phyloP scores from a whole-genome alignment of 805 yeast genomes.

The Nakazawaea wyomingensis region DNA sequence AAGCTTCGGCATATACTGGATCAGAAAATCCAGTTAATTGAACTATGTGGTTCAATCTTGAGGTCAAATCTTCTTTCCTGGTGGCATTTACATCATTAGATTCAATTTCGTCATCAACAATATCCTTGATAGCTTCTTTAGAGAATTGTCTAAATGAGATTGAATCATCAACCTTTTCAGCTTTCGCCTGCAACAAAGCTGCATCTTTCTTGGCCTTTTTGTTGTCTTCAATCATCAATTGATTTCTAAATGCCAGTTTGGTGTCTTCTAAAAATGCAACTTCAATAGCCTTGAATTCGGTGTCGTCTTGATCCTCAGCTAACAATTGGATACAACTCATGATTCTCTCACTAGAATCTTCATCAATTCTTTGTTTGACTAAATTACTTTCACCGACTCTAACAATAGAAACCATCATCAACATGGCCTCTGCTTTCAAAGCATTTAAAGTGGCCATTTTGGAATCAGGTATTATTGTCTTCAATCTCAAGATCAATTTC shows the following conservation, averaged over 20 bases:
- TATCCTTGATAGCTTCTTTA: slow-evolving; percentile 38
- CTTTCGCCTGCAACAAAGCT: slow-evolving; percentile 52
- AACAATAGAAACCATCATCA: slow-evolving; percentile 85
- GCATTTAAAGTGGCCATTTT: slow-evolving; percentile 61
- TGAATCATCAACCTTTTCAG: slow-evolving; percentile 75
- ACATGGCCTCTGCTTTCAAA: slow-evolving; percentile 88
- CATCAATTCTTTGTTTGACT: slow-evolving; percentile 78
- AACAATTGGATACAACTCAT: slow-evolving; percentile 80
- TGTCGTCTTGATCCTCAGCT: slow-evolving; percentile 54
- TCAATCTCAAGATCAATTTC: slow-evolving; percentile 76
- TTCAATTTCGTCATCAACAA: slow-evolving; percentile 50
- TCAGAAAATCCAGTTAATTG: slow-evolving; percentile 98
- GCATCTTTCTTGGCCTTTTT: slow-evolving; percentile 54
- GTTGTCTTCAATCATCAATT: slow-evolving; percentile 55
- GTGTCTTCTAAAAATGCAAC: slow-evolving; percentile 83
- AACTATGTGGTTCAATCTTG: slow-evolving; percentile 81
- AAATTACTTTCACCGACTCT: slow-evolving; percentile 76
- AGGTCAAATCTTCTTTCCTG: slow-evolving; percentile 56
- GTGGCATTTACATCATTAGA: slow-evolving; percentile 42
- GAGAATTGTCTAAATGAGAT: slow-evolving; percentile 76
- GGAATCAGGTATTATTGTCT: slow-evolving; percentile 44
- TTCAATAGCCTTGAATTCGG: slow-evolving; percentile 38
- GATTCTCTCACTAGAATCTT: slow-evolving; percentile 94
- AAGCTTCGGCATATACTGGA: slow-evolving; percentile 97
- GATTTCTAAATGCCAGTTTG: slow-evolving; percentile 72